A percentile compares a stretch with the other conserved stretches of the same genome.
Evolutionary conservation across 805 yeast species (phyloP).

Genomic region (Wickerhamomyces sydowiorum): DNA sequence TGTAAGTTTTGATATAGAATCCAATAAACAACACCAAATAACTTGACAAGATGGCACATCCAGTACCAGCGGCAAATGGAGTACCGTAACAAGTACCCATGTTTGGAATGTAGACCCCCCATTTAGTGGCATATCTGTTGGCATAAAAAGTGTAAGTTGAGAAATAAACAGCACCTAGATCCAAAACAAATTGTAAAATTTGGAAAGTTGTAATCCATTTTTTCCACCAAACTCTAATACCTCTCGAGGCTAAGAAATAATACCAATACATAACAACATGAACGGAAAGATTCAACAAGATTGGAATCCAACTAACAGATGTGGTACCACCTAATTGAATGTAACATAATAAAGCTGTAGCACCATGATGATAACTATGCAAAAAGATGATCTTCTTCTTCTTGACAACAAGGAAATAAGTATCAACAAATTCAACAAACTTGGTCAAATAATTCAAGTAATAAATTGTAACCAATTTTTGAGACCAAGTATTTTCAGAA

Average conservation of each 20-base stretch:
- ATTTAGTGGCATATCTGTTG: conserved; percentile 42
- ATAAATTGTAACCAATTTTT: conserved; percentile 75
- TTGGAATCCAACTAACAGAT: conserved; percentile 93
- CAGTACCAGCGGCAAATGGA: conserved; percentile 88
- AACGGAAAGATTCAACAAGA: conserved; percentile 80
- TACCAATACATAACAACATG: conserved; percentile 98
- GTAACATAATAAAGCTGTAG: conserved; percentile 91
- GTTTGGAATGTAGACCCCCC: conserved; percentile 58
- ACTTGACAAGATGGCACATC: conserved; percentile 81
- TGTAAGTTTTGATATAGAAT: conserved; percentile 86
- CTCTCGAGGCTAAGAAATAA: conserved; percentile 88
- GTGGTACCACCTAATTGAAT: conserved; percentile 89
- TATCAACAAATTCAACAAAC: conserved; percentile 83
- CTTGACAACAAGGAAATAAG: conserved; percentile 85
- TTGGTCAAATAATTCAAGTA: conserved; percentile 90
- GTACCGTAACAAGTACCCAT: conserved; percentile 86
- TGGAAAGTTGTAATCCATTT: conserved; percentile 98
- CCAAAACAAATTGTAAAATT: conserved; percentile 88
- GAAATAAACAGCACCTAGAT: conserved; percentile 85
- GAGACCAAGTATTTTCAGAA: conserved; percentile 71
- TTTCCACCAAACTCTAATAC: conserved; percentile 98
- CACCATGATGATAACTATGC: conserved; percentile 98
- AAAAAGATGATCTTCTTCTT: conserved; percentile 87
- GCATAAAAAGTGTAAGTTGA: conserved; percentile 92
- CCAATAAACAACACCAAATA: conserved; percentile 87